These are phyloP conservation scores for Cicer bijugum DNA, from an alignment of 306 rosid species.

Conservation along the genomic window DNA sequence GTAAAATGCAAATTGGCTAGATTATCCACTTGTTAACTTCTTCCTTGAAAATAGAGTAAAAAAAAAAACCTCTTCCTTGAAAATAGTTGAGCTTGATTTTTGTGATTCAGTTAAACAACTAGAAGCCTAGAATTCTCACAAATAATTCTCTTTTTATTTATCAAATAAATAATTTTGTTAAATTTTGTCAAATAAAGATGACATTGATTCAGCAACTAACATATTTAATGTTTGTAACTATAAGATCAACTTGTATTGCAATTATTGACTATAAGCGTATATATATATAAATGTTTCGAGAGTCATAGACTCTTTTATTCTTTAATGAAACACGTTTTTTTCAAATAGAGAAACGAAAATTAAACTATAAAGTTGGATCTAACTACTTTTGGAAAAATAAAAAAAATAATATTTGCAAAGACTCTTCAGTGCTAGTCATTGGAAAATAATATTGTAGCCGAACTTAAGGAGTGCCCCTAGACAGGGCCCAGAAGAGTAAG, in stretches of 20 bases:
- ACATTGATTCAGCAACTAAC: background rate
- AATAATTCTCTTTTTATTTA: background rate
- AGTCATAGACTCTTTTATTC: background rate
- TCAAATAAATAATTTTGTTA: background rate
- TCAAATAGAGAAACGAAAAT: background rate
- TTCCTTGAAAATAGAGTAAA: background rate
- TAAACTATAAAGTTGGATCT: slow-evolving; percentile 6
- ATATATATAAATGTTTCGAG: background rate
- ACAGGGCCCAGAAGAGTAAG: too few species aligned
- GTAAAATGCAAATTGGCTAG: slow-evolving; percentile 6
- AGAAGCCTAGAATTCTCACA: background rate
- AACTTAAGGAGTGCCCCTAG: too few species aligned
- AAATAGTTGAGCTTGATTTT: slow-evolving; percentile 1
- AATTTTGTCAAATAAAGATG: background rate
- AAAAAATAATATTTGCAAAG: background rate
- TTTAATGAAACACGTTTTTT: background rate
- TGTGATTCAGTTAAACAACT: background rate
- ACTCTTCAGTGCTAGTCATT: slow-evolving; percentile 2
- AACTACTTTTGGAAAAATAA: slow-evolving; percentile 6
- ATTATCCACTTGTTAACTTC: slow-evolving; percentile 20
- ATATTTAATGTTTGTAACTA: slow-evolving; percentile 25
- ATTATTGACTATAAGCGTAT: background rate
- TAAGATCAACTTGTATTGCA: background rate
- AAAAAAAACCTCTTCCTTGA: background rate
- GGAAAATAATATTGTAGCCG: background rate